These are phyloP conservation scores for Davidsoniella neocaledoniae DNA, from an alignment of 2,329 filamentous ascomycete genomes.

Conservation along the genomic window DNA sequence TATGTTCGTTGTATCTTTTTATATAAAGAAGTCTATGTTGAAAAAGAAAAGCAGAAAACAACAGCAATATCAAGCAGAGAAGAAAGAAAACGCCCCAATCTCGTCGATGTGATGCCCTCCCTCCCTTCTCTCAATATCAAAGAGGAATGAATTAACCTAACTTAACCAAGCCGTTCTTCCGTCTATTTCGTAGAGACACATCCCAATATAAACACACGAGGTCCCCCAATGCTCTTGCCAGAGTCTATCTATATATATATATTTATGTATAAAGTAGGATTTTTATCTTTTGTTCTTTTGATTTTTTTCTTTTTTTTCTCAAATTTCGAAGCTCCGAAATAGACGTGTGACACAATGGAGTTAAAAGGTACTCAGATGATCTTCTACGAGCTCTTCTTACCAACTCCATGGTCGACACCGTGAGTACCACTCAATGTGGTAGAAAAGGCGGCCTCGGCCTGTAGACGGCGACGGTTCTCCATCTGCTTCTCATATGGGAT, in stretches of 20 bases:
- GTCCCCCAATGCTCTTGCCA: too few species aligned
- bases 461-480: slow-evolving; percentile 27
- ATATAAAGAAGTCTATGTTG: not conserved
- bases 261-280: not conserved
- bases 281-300: not conserved
- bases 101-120: not conserved
- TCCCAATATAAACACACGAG: too few species aligned
- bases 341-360: too few species aligned
- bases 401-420: slow-evolving; percentile 11
- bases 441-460: slow-evolving; percentile 10
- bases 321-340: not conserved
- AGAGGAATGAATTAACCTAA: too few species aligned
- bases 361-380: too few species aligned
- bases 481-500: slow-evolving; percentile 50
- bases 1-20: too few species aligned
- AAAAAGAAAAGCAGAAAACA: not conserved
- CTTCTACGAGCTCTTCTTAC: slow-evolving; percentile 12
- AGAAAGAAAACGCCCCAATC: not conserved
- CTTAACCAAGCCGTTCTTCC: too few species aligned
- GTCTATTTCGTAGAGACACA: too few species aligned
- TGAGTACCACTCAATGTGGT: slow-evolving; percentile 12
- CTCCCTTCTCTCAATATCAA: not conserved
- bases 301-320: not conserved
- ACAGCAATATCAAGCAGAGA: not conserved
- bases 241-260: slow-evolving; percentile 2